Evolutionary conservation across 768 basidiomycete genomes (phyloP), one percentile per base, ranked within the genome.

Genomic region (Paxillus involutus): DNA sequence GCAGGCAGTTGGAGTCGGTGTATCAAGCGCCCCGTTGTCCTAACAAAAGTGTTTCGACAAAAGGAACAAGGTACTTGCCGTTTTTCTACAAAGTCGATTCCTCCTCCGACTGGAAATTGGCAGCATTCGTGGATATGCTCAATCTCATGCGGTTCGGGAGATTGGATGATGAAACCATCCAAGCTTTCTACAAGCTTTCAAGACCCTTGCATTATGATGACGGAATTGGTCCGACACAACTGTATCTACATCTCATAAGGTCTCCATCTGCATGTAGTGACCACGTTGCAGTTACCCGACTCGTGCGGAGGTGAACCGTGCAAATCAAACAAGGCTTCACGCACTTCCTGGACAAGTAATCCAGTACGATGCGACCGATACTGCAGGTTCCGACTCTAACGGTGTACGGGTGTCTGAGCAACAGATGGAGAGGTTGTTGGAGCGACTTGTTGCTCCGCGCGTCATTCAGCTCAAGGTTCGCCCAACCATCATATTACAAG

Each of bases 1-100:
- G 86, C 93, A 0, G 59, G 78, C 13, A 74, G 78, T n/a, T 96
- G 94, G 93, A 62, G 72, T 17, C 64, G 70, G 26, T 87, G 89
- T 58, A 80, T 96, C 24, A 79, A 77, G 6, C 63, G 56, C 13
- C 79, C 80, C n/a, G 62, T 84, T 45, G 71, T 72, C 14, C 69
- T 96, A 26, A 86, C 80, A 1, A 82, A 81, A 53, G 94, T 96
- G 7, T 96, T 94, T 74, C 78, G 94, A 36, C 94, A 95, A 67
- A 92, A 88, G 63, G 91, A 94, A 58, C 84, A 89, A 77, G 69
- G 87, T 84, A 48, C 36, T 65, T 55, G 7, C 16, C 30, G 9
- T 35, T 64, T 52, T n/a, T 33, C 13, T 39, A 11, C 3, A 35
- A 43, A 36, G 16, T 21, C 33, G 37, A 30, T 16, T 24, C 19